Conservation (phyloP, 1,284 basidiomycete species). For the Cystobasidiaceae sp. region DNA sequence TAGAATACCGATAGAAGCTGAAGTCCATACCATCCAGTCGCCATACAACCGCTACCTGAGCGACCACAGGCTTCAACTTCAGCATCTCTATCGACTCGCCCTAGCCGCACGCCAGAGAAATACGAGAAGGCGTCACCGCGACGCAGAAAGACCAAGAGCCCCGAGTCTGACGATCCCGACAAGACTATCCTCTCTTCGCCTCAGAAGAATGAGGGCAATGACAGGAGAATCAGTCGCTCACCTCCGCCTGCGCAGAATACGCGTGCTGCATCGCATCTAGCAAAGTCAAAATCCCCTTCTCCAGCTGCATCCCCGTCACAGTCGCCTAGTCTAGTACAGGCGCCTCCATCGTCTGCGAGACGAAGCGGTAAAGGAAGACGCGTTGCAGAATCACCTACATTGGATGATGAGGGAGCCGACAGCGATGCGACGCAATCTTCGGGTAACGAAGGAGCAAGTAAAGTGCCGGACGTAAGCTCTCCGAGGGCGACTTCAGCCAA, state of each 20-base stretch:
- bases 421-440: slow-evolving; percentile 2
- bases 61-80: too few relatives aligned
- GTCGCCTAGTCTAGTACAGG: background rate
- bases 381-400: slow-evolving; percentile 1
- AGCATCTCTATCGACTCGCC: too few relatives aligned
- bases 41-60: too few relatives aligned
- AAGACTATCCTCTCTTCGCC: background rate
- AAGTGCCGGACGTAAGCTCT: background rate
- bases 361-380: background rate
- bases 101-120: too few relatives aligned
- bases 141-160: background rate
- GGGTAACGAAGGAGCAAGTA: background rate
- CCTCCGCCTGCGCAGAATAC: background rate
- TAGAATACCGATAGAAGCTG: background rate
- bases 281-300: background rate
- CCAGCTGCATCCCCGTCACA: background rate
- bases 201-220: too few relatives aligned
- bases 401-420: background rate
- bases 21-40: background rate
- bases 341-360: background rate
- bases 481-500: background rate
- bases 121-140: background rate
- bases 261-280: background rate
- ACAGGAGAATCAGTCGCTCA: too few relatives aligned
- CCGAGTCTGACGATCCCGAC: background rate